phyloP scores from a whole-genome alignment of 2,329 filamentous ascomycete species.

The Mollisiaceae sp. region DNA sequence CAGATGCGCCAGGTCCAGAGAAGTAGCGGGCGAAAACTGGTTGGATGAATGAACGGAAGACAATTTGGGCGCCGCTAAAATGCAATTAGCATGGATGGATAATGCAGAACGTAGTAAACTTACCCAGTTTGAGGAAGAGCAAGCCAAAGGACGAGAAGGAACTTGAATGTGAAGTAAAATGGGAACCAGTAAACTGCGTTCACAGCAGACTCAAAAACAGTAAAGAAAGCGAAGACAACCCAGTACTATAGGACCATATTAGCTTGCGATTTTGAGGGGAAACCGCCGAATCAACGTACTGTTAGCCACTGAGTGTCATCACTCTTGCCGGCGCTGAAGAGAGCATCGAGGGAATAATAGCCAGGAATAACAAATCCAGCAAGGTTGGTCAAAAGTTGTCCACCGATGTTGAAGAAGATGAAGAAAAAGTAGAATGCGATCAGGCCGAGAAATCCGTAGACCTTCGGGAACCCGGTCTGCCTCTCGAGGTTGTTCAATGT shows the following conservation, averaged over 20 bases:
- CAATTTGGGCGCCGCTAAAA: slow-evolving; percentile 84
- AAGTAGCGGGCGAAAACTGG: slow-evolving; percentile 96
- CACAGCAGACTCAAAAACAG: slow-evolving; percentile 81
- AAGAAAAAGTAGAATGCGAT: slow-evolving; percentile 86
- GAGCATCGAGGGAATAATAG: slow-evolving; percentile 81
- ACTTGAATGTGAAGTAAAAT: slow-evolving; percentile 99
- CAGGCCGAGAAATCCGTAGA: slow-evolving; percentile 79
- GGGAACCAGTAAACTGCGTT: slow-evolving; percentile 94
- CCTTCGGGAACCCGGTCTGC: slow-evolving; percentile 82
- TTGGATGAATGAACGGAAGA: slow-evolving; percentile 95
- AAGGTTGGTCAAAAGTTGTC: slow-evolving; percentile 85
- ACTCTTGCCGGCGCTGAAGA: slow-evolving; percentile 72
- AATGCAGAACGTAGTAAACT: slow-evolving; percentile 44
- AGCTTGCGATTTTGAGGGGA: not conserved
- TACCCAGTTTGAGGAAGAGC: slow-evolving; percentile 93
- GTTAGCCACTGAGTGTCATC: slow-evolving; percentile 85
- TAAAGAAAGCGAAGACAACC: slow-evolving; percentile 85
- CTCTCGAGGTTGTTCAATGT: slow-evolving; percentile 84
- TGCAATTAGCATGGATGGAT: slow-evolving; percentile 12
- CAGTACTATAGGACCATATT: slow-evolving; percentile 66
- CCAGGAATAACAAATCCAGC: slow-evolving; percentile 82
- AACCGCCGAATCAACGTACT: slow-evolving; percentile 52
- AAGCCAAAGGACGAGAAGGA: slow-evolving; percentile 96
- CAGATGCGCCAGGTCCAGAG: slow-evolving; percentile 68
- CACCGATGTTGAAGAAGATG: slow-evolving; percentile 90